Conservation (phyloP, 768 basidiomycete species). For the Agrocybe praecox region DNA sequence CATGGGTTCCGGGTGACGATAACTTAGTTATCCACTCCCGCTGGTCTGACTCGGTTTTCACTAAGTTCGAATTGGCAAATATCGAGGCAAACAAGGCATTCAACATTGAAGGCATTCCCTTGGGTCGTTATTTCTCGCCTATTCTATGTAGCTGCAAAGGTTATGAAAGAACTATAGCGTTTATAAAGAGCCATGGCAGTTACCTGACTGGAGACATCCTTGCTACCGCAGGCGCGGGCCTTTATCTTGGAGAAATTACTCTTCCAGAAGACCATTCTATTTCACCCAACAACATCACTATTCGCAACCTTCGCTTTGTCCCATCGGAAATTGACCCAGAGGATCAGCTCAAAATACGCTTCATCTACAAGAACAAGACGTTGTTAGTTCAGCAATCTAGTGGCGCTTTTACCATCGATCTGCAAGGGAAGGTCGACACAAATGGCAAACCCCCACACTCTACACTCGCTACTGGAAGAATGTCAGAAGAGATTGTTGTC, state of each 20-base stretch:
- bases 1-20: slow-evolving; percentile 54
- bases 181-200: slow-evolving; percentile 64
- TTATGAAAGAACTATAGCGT: slow-evolving; percentile 51
- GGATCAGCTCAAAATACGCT: slow-evolving; percentile 52
- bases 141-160: slow-evolving; percentile 50
- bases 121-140: slow-evolving; percentile 68
- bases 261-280: slow-evolving; percentile 39
- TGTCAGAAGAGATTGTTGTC: slow-evolving; percentile 53
- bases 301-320: slow-evolving; percentile 53
- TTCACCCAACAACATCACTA: slow-evolving; percentile 30
- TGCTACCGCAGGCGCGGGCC: slow-evolving; percentile 62
- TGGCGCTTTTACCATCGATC: slow-evolving; percentile 25
- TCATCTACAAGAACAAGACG: slow-evolving; percentile 53
- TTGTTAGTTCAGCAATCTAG: slow-evolving; percentile 58
- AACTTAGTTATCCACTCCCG: slow-evolving; percentile 63
- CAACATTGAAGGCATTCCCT: slow-evolving; percentile 57
- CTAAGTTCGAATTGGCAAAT: slow-evolving; percentile 67
- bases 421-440: slow-evolving; percentile 46
- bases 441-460: slow-evolving; percentile 48
- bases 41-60: slow-evolving; percentile 68
- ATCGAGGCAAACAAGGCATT: slow-evolving; percentile 42
- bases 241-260: slow-evolving; percentile 64
- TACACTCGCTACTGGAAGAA: slow-evolving; percentile 55
- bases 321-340: slow-evolving; percentile 50
- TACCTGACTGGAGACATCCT: slow-evolving; percentile 62